Base-by-base conservation (phyloP, 139 green algal genomes). In the Chlamydomonas sp. region DNA sequence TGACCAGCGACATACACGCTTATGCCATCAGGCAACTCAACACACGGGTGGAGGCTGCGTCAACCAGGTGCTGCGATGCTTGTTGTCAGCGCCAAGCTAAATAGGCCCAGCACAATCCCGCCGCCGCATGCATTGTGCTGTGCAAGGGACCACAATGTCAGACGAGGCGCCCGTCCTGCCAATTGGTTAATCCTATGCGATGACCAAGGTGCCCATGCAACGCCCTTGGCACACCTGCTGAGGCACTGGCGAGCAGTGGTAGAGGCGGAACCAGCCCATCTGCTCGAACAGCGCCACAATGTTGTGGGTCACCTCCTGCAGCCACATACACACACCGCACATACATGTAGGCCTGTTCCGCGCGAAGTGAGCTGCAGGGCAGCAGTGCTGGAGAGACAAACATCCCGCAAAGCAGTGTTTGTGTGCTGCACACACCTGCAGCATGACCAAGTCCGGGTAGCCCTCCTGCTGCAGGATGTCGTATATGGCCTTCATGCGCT, bases 221-320 rank as follows among this genome's bases (percentile, higher is more conserved):
- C 67, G 67, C 67, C 67, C 12, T 15, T 5, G 67, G 67, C 67
- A 20, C 67, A 72, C 67, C 12, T 18, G 67, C 67, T 5, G 20
- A 18, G 8, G 74, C 49, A 17, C 72, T 4, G 83, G 83, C 4
- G 72, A 81, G 83, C 83, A 87, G 83, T 75, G 83, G 63, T 87
- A 87, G 63, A 62, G 83, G 6, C 73, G 83, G 62, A 87, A 81
- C 83, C 83, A 87, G 73, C 57, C 63, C 61, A 14, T 58, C 73
- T 87, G 83, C 49, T 20, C 18, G 31, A 87, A 87, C 7, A 87
- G 49, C 18, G 66, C 61, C 16, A 80, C 63, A 4, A 87, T 87
- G 83, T 87, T 80, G 31, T 74, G 83, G 0, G 83, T 87, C 31
- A 87, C 83, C 61, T 87, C 83, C 83, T 87, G 73, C 73, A 61